phyloP scores from a whole-genome alignment of 2,329 filamentous ascomycete species.

The Penicillium brasilianum region DNA sequence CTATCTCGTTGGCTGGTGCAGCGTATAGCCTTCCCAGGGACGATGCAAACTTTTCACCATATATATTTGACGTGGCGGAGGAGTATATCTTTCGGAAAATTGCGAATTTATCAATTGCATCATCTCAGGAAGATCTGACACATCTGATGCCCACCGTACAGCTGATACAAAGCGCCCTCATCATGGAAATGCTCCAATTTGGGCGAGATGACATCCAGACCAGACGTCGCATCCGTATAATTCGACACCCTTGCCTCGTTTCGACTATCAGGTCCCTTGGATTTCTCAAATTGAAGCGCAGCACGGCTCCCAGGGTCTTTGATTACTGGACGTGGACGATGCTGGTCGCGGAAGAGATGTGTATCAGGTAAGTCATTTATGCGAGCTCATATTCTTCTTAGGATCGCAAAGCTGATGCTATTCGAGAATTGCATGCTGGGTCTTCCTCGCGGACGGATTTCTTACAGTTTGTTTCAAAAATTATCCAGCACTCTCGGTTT shows the following conservation, averaged over 20 bases:
- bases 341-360: constrained; percentile 34
- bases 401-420: not conserved
- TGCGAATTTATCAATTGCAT: constrained; percentile 23
- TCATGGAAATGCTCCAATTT: constrained; percentile 42
- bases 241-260: constrained; percentile 38
- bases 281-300: constrained; percentile 33
- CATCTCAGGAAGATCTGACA: constrained; percentile 17
- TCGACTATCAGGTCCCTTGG: constrained; percentile 38
- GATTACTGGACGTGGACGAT: constrained; percentile 31
- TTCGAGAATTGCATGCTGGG: constrained; percentile 36
- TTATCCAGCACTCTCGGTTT: constrained; percentile 36
- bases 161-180: constrained; percentile 35
- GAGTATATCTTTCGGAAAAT: constrained; percentile 39
- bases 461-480: constrained; percentile 42
- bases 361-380: constrained; percentile 28
- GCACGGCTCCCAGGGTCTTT: constrained; percentile 16
- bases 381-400: too few relatives aligned
- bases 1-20: constrained; percentile 37
- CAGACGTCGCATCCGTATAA: constrained; percentile 39
- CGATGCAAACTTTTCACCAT: constrained; percentile 22
- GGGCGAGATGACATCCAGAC: constrained; percentile 35
- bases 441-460: constrained; percentile 40
- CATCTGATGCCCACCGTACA: constrained; percentile 27
- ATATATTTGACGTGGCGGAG: constrained; percentile 36
- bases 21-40: constrained; percentile 32